These are phyloP conservation scores for Verticillium alfalfae DNA, from an alignment of 2,329 filamentous ascomycete species.

Conservation along the genomic window DNA sequence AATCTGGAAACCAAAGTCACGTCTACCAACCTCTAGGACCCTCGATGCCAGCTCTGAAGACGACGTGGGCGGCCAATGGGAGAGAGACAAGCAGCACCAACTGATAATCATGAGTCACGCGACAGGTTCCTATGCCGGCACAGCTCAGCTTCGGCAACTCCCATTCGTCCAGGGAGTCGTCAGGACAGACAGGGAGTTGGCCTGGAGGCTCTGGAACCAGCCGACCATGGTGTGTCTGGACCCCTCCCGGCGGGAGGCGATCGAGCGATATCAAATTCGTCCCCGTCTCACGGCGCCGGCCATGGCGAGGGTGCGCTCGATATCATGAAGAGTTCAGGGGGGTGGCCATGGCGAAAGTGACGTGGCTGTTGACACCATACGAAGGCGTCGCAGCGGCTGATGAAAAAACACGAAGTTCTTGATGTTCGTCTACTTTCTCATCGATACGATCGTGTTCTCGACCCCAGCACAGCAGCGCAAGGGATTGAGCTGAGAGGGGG, in stretches of 20 bases:
- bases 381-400: not conserved
- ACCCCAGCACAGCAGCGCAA: not conserved
- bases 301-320: not conserved
- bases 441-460: not conserved
- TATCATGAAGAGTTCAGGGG: not conserved
- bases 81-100: not conserved
- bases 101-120: not conserved
- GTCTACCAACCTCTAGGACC: not conserved
- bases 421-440: not conserved
- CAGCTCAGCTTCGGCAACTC: not conserved
- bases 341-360: not conserved
- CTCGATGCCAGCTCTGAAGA: not conserved
- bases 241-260: not conserved
- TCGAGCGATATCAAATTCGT: not conserved
- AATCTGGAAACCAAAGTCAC: not conserved
- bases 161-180: not conserved
- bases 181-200: not conserved
- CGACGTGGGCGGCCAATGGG: not conserved
- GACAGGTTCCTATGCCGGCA: not conserved
- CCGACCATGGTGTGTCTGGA: not conserved
- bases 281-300: not conserved
- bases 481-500: not conserved
- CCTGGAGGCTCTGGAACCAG: not conserved
- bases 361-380: not conserved
- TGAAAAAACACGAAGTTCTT: not conserved